Percentiles rank a stretch among this genome's conserved stretches.
These are phyloP conservation scores for Neoarthrinium moseri DNA, from an alignment of 2,329 filamentous ascomycete genomes.

Conservation along the genomic window DNA sequence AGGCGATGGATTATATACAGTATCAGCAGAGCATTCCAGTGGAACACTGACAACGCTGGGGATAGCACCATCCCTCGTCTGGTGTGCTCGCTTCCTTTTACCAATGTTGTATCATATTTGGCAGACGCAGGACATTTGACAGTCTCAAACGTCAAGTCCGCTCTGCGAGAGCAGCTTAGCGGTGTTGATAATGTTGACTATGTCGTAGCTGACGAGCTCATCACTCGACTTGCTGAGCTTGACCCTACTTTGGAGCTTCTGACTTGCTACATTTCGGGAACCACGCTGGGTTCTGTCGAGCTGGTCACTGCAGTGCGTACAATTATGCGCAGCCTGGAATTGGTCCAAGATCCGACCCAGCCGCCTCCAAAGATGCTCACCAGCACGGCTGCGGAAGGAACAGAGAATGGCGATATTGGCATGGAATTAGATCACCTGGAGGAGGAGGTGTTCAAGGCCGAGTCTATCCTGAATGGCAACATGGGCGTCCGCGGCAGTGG, in stretches of 20 bases:
- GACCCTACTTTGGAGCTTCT: constrained; percentile 69
- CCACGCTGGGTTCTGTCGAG: constrained; percentile 64
- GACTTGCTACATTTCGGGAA: constrained; percentile 62
- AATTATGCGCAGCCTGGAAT: constrained; percentile 68
- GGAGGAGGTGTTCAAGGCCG: constrained; percentile 65
- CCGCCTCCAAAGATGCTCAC: constrained; percentile 28
- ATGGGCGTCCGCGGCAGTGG: constrained; percentile 61
- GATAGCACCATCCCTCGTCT: constrained; percentile 39
- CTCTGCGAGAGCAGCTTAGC: constrained; percentile 49
- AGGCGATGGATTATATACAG: constrained; percentile 64
- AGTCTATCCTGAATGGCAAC: constrained; percentile 65
- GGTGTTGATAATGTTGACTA: constrained; percentile 41
- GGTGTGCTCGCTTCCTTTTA: constrained; percentile 45
- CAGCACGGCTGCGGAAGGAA: constrained; percentile 25
- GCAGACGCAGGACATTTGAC: constrained; percentile 61
- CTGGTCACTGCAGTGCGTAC: constrained; percentile 64
- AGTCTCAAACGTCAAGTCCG: constrained; percentile 55
- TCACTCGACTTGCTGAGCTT: constrained; percentile 60
- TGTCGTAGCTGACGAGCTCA: constrained; percentile 59
- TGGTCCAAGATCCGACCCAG: constrained; percentile 45
- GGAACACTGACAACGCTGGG: constrained; percentile 44
- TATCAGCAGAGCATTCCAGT: constrained; percentile 60
- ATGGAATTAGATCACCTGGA: constrained; percentile 61
- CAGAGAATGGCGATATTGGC: constrained; percentile 35
- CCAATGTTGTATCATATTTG: constrained; percentile 57